Conservation (phyloP, 345 rosid genomes). For the Eucalyptus rudis region DNA sequence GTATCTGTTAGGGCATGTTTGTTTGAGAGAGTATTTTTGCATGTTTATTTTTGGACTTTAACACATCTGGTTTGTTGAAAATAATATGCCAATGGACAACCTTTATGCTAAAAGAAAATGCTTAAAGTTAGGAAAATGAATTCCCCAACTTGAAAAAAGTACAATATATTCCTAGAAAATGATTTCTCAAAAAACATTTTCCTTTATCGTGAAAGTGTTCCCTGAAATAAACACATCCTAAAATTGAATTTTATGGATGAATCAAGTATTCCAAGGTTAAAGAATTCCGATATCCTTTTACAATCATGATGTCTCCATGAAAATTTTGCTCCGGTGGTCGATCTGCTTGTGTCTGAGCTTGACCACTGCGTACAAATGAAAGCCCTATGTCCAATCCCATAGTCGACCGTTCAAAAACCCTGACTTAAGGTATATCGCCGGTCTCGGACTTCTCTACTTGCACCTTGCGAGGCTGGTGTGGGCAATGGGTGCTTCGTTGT, state of each 20-base stretch:
- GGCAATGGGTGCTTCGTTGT: not conserved
- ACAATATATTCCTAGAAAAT: too few species aligned
- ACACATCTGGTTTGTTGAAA: not conserved
- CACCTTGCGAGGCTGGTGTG: not conserved
- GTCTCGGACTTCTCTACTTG: fast-evolving
- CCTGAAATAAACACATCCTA: too few species aligned
- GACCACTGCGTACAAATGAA: not conserved
- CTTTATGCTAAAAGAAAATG: too few species aligned
- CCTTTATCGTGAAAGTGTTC: fast-evolving
- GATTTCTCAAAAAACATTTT: too few species aligned
- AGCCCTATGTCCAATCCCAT: fast-evolving
- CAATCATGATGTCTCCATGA: not conserved
- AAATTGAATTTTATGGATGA: fast-evolving
- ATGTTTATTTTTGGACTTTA: not conserved
- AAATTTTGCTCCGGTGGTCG: not conserved
- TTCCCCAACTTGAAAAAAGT: too few species aligned
- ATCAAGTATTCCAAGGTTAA: too few species aligned
- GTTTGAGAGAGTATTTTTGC: not conserved
- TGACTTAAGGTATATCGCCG: fast-evolving
- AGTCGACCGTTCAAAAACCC: not conserved
- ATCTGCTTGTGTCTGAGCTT: not conserved
- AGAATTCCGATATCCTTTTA: too few species aligned
- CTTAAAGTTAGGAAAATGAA: too few species aligned
- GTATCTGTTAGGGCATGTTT: not conserved
- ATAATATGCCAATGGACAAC: not conserved